Evolutionary conservation across 2,329 filamentous ascomycete genomes (phyloP), one percentile per base, ranked within the genome.

Genomic region (Raffaelea ambrosiae): DNA sequence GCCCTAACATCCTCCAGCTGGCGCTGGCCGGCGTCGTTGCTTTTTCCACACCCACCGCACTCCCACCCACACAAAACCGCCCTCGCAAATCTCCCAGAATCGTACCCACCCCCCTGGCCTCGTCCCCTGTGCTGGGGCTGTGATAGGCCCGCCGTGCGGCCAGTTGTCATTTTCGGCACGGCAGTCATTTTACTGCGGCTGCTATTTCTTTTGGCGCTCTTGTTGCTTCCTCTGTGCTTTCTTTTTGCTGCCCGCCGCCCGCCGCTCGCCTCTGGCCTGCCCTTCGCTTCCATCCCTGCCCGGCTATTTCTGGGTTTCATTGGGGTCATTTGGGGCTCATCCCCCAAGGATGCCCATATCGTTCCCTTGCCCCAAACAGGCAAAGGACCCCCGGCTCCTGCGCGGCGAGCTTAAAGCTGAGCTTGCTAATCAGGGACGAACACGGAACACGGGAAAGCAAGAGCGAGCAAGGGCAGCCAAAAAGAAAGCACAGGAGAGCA

Each of bases 261-360:
- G n/a, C n/a, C n/a, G n/a, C n/a, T n/a, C n/a, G n/a, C n/a, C n/a
- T n/a, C n/a, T n/a, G n/a, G n/a, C n/a, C n/a, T n/a, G n/a, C 33
- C 5, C 36, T 51, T 48, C 46, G 43, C 49, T 50, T 49, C 49
- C 43, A 56, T 48, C 23, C 16, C 5, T 18, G n/a, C n/a, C n/a
- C n/a, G n/a, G n/a, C n/a, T n/a, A n/a, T n/a, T n/a, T n/a, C n/a
- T n/a, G n/a, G n/a, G n/a, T n/a, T n/a, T n/a, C n/a, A n/a, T n/a
- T n/a, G n/a, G n/a, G n/a, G n/a, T n/a, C n/a, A n/a, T n/a, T n/a
- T n/a, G n/a, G n/a, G n/a, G n/a, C n/a, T n/a, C n/a, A n/a, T n/a
- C n/a, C n/a, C 7, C 26, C 26, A 29, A 7, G 35, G 35, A n/a
- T 33, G 31, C 31, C 13, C 5, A 38, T 5, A 7, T 19, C 18